Conservation (phyloP, 306 rosid species). For the Erythrophleum fordii region DNA sequence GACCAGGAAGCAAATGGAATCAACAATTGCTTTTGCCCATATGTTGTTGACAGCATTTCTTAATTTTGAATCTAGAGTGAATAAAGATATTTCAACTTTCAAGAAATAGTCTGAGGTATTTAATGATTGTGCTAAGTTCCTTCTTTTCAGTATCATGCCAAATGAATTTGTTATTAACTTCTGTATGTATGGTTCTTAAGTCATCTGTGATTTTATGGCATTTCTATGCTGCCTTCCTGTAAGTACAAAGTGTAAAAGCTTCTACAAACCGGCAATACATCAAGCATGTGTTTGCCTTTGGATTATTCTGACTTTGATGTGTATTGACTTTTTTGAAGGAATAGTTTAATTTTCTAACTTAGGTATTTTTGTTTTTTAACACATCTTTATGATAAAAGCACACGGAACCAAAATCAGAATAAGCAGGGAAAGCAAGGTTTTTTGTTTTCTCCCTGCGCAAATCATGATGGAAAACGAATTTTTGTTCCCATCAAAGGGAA, state of each 20-base stretch:
- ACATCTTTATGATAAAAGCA: too few relatives aligned
- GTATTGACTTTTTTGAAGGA: not conserved
- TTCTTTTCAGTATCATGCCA: slow-evolving; percentile 24
- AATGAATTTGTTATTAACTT: slow-evolving; percentile 16
- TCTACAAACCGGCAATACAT: not conserved
- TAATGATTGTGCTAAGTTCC: slow-evolving; percentile 13
- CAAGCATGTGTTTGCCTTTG: not conserved
- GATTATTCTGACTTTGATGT: not conserved
- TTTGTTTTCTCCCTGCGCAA: too few relatives aligned
- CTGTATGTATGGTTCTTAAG: not conserved
- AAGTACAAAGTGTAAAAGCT: not conserved
- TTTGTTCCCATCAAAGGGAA: too few relatives aligned
- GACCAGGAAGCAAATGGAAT: slow-evolving; percentile 63
- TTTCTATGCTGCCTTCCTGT: not conserved
- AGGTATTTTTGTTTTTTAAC: not conserved
- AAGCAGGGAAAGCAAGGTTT: too few relatives aligned
- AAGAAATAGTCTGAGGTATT: slow-evolving; percentile 73
- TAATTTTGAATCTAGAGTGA: slow-evolving; percentile 66
- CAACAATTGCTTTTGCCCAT: slow-evolving; percentile 42
- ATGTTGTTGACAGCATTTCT: slow-evolving; percentile 44
- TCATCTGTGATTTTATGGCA: not conserved
- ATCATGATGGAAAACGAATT: too few relatives aligned
- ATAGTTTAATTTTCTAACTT: not conserved
- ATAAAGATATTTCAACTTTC: slow-evolving; percentile 66
- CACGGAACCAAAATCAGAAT: too few relatives aligned